Evolutionary conservation across 805 yeast genomes (phyloP).

Genomic region (Candida cerambycidarum): DNA sequence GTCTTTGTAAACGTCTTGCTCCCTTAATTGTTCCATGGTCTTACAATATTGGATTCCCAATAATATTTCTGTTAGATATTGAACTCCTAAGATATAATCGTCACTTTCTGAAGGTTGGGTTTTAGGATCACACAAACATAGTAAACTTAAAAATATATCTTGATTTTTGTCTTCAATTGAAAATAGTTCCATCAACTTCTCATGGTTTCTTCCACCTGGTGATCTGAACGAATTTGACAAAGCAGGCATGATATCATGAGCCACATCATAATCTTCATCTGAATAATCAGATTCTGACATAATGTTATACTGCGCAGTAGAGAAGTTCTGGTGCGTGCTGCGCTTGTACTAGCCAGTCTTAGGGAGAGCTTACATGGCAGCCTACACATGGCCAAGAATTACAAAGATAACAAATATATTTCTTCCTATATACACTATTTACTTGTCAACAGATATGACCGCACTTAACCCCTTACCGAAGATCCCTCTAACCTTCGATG

Average conservation of each 20-base stretch:
- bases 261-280: conserved; percentile 3
- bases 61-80: conserved; percentile 7
- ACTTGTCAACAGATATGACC: too few species aligned
- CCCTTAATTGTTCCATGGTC: background rate
- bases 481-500: conserved; percentile 34
- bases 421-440: too few species aligned
- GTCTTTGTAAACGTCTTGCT: background rate
- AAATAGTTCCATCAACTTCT: conserved; percentile 15
- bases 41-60: conserved; percentile 7
- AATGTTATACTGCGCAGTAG: too few species aligned
- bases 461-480: conserved; percentile 34
- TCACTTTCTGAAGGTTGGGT: conserved; percentile 52
- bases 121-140: conserved; percentile 54
- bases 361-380: too few species aligned
- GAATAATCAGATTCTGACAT: conserved; percentile 8
- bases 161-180: conserved; percentile 17
- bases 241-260: conserved; percentile 3
- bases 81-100: conserved; percentile 5
- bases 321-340: too few species aligned
- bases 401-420: too few species aligned
- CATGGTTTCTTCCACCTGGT: conserved; percentile 17
- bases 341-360: too few species aligned
- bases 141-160: conserved; percentile 18
- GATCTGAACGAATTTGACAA: conserved; percentile 6
- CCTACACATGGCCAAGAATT: too few species aligned